phyloP scores from a whole-genome alignment of 208 protist genomes.

The Leishmania mexicana region DNA sequence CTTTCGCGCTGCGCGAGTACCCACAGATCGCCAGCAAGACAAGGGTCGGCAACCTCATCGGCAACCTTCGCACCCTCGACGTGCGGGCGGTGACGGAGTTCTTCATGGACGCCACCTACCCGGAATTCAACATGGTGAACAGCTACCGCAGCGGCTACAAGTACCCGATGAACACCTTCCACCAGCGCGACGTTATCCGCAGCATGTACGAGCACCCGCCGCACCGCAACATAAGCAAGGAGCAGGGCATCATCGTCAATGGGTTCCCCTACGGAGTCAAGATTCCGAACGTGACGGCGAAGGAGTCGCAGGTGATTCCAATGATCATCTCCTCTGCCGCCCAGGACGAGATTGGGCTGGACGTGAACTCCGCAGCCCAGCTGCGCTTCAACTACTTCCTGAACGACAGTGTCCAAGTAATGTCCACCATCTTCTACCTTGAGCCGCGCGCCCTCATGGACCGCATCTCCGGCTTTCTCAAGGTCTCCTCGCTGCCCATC shows the following conservation, averaged over 20 bases:
- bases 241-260: conserved; percentile 20
- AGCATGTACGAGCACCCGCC: conserved; percentile 62
- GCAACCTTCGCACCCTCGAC: conserved; percentile 24
- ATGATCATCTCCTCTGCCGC: conserved; percentile 39
- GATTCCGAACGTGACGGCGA: conserved; percentile 22
- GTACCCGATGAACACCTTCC: conserved; percentile 36
- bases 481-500: conserved; percentile 61
- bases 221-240: not conserved
- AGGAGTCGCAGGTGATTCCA: conserved; percentile 33
- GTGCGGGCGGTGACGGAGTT: conserved; percentile 47
- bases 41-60: conserved; percentile 39
- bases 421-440: conserved; percentile 46
- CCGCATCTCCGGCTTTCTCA: conserved; percentile 87
- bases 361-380: conserved; percentile 20
- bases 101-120: conserved; percentile 67
- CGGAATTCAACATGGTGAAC: conserved; percentile 56
- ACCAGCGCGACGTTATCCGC: conserved; percentile 54
- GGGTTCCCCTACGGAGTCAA: conserved; percentile 7
- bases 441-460: conserved; percentile 78
- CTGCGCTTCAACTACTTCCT: conserved; percentile 59
- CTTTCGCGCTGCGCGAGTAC: conserved; percentile 59
- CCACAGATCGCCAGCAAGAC: conserved; percentile 55
- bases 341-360: conserved; percentile 42
- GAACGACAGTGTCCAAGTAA: not conserved
- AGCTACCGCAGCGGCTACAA: conserved; percentile 32